Evolutionary conservation across 139 green algal genomes (phyloP).

Genomic region (Zygnema circumcarinatum): DNA sequence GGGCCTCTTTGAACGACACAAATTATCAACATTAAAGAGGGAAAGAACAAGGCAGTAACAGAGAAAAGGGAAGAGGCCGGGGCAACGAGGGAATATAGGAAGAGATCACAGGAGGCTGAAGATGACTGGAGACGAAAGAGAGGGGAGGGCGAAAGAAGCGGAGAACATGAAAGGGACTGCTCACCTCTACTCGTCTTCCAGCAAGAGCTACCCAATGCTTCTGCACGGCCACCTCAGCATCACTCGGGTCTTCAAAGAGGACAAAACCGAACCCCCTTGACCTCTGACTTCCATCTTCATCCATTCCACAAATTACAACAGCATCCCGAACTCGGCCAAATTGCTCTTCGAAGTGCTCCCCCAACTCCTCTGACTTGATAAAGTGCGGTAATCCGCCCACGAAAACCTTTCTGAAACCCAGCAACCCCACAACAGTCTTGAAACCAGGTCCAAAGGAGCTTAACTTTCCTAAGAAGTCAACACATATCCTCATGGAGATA

Average conservation of each 20-base stretch:
- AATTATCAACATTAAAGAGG: background rate
- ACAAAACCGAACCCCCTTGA: slow-evolving; percentile 51
- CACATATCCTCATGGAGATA: no score
- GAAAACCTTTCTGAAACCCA: slow-evolving; percentile 44
- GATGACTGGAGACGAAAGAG: no score
- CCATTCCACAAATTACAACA: slow-evolving; percentile 8
- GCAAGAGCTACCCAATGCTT: slow-evolving; percentile 31
- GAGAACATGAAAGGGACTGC: no score
- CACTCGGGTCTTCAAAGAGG: slow-evolving; percentile 15
- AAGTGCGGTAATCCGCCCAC: slow-evolving; percentile 34
- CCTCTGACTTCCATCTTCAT: slow-evolving; percentile 7
- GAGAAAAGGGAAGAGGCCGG: background rate
- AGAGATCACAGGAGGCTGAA: no score
- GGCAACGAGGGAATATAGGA: background rate
- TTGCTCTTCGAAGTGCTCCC: slow-evolving; percentile 30
- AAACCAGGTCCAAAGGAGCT: background rate
- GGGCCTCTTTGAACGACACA: background rate
- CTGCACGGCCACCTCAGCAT: background rate
- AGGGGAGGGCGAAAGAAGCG: background rate
- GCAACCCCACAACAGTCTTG: background rate
- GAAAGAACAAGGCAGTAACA: background rate
- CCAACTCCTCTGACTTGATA: slow-evolving; percentile 42
- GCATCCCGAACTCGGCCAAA: slow-evolving; percentile 42
- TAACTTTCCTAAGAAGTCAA: no score
- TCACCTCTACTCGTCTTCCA: slow-evolving; percentile 42